Evolutionary conservation across 1,284 basidiomycete genomes (phyloP), one percentile per base, ranked within the genome.

Genomic region (Malassezia brasiliensis): DNA sequence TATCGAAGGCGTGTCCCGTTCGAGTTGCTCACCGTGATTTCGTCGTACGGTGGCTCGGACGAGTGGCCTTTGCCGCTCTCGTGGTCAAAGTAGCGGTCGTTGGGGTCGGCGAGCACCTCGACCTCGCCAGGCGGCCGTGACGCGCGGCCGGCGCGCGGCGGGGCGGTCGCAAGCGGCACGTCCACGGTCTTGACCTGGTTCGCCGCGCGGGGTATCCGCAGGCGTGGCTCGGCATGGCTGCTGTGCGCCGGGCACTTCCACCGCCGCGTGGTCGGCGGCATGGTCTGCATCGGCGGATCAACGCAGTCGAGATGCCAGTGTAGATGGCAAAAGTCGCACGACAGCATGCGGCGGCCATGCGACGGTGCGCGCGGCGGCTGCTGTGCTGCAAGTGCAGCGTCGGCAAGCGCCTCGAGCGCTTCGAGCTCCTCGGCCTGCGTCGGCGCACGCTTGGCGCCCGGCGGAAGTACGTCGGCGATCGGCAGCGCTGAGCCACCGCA

Each of bases 241-340:
- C 84, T 84, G 74, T 98, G 93, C 68, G 90, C 89, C 2, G 94
- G 94, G 77, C 93, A 99, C 88, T 93, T 96, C 93, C 94, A 99
- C 76, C 91, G 94, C 77, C 85, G 85, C 62, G 83, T 83, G 53
- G 86, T 83, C 25, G 85, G 81, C 3, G 94, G 94, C 82, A 96
- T 85, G 42, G 80, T 81, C 19, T 85, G 79, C 64, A 96, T 78
- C 2, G 94, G 93, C 17, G 93, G 94, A 66, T 87, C 85, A 32
- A 98, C 79, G 71, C 93, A 99, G 75, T 98, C 93, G 52, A 96
- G 81, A 75, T 99, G 93, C 88, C 93, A 99, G 75, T 93, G 87
- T 53, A 93, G 80, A 55, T 82, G 81, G 77, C 94, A 99, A 72
- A 91, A 90, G 77, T 98, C 94, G 76, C 93, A 99, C 34, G 88